Evolutionary conservation across 1,139 yeast species (phyloP).

Genomic region (Scheffersomyces parashehatae): DNA sequence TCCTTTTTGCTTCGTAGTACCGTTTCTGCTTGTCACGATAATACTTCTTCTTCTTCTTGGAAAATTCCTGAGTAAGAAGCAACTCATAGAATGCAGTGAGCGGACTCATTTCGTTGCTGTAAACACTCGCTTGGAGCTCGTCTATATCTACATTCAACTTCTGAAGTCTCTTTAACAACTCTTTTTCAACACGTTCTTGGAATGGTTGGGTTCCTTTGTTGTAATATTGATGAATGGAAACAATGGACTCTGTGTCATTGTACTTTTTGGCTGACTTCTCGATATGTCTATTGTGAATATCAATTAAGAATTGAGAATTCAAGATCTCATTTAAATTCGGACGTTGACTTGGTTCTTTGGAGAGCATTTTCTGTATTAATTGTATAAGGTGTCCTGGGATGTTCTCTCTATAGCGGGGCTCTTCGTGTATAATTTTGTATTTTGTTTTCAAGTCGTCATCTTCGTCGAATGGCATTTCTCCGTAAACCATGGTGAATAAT

Average conservation of each 20-base stretch:
- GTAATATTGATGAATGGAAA: conserved; percentile 47
- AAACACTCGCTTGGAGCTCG: conserved; percentile 60
- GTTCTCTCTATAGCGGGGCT: conserved; percentile 55
- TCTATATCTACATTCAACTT: conserved; percentile 69
- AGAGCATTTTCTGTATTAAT: conserved; percentile 55
- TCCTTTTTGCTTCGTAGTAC: conserved; percentile 39
- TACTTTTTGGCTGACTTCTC: conserved; percentile 29
- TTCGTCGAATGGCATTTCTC: conserved; percentile 89
- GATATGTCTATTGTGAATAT: conserved; percentile 27
- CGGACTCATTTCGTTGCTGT: conserved; percentile 67
- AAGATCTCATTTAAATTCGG: conserved; percentile 64
- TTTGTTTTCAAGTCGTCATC: conserved; percentile 71
- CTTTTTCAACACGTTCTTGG: conserved; percentile 63
- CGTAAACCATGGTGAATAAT: conserved; percentile 84
- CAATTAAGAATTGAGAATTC: conserved; percentile 60
- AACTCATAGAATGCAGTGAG: conserved; percentile 86
- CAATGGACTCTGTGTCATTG: conserved; percentile 38
- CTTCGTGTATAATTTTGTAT: conserved; percentile 59
- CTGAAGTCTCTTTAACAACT: conserved; percentile 62
- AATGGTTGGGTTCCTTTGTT: conserved; percentile 40
- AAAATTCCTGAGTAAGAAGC: conserved; percentile 61
- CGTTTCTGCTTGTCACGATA: conserved; percentile 41
- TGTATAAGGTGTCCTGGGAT: conserved; percentile 50
- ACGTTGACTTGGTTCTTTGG: conserved; percentile 66
- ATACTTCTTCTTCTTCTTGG: conserved; percentile 35